Base-by-base conservation (phyloP, 2,329 filamentous ascomycete species). In the Pseudogymnoascus sp. region DNA sequence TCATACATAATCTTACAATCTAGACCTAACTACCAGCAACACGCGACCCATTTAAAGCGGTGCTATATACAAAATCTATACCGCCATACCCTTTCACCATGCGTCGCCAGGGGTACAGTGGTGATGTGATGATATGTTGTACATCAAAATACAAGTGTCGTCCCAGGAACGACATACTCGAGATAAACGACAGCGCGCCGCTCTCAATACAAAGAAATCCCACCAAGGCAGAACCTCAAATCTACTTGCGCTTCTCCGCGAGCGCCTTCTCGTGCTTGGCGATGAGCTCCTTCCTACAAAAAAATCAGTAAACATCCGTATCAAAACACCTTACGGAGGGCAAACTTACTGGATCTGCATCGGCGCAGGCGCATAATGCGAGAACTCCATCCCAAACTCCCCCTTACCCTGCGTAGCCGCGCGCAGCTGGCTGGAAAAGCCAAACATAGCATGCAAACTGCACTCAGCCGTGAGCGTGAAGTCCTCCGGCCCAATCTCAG, bases 371-470 rank as follows among this genome's bases (percentile, higher is more conserved):
- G 90, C 86, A 73, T 99, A 99, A 79, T 97, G 95, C 76, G 90
- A 95, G 73, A 99, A 99, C 78, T 99, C 95, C 95, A 99, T 97
- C 72, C 85, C 89, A 74, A 97, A 99, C 80, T 99, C 95, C 72
- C 95, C 95, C 83, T 99, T 99, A 67, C 95, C 95, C 79, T 99
- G 95, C 1, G 93, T 97, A 21, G 93, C 90, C 12, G 95, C 95
- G 70, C 95, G 85, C 69, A 99, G 78, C 77, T 96, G 90, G 45
- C 88, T 90, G 72, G 88, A 93, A 79, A 99, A 97, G 67, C 95
- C 95, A 75, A 99, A 99, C 95, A 99, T 99, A 75, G 88, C 86
- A 76, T 97, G 96, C 75, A 99, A 78, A 75, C 88, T 93, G 80
- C 92, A 96, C 78, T 97, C 95, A 26, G 92, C 93, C 63, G 88